These are phyloP conservation scores for Lathyrus oleraceus DNA, from an alignment of 306 rosid species.

Conservation along the genomic window DNA sequence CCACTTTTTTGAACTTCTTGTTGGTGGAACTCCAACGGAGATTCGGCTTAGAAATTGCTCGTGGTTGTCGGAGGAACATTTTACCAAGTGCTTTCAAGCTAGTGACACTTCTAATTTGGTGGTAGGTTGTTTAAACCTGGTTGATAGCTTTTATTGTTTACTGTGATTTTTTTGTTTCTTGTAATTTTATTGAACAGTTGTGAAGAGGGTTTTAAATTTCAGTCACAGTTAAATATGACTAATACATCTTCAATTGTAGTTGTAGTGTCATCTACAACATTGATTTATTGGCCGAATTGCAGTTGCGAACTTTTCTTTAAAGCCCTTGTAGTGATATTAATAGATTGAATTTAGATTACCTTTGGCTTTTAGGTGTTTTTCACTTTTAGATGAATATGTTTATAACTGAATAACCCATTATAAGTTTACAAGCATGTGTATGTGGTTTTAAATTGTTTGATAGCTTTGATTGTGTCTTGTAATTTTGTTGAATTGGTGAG, in stretches of 20 bases:
- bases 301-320: background rate
- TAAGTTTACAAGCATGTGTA: background rate
- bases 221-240: background rate
- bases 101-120: slow-evolving; percentile 57
- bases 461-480: background rate
- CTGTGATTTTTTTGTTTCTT: background rate
- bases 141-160: background rate
- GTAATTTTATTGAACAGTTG: background rate
- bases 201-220: background rate
- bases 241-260: background rate
- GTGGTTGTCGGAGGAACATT: slow-evolving; percentile 78
- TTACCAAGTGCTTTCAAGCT: slow-evolving; percentile 46
- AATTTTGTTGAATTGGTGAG: background rate
- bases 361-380: background rate
- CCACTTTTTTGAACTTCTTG: slow-evolving; percentile 57
- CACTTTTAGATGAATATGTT: background rate
- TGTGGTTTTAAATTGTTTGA: background rate
- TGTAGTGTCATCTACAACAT: background rate
- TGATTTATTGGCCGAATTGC: background rate
- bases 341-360: background rate
- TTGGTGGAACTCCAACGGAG: slow-evolving; percentile 74
- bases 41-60: slow-evolving; percentile 80
- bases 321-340: background rate
- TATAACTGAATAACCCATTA: background rate
- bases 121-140: slow-evolving; percentile 41